Conservation (phyloP, 495 filamentous ascomycete genomes). For the Aspergillus haitiensis region DNA sequence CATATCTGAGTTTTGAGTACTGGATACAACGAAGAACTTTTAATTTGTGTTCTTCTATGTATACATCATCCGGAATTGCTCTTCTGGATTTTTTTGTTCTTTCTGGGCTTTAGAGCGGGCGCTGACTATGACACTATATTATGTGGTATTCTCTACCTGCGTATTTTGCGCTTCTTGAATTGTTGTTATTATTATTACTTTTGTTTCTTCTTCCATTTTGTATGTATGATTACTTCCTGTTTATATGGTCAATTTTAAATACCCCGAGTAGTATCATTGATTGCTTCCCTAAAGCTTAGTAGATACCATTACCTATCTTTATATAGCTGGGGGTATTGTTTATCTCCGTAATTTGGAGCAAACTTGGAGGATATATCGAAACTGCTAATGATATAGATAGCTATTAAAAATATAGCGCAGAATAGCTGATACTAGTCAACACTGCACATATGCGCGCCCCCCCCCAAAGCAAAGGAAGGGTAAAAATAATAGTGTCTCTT, state of each 20-base stretch:
- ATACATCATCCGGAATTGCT: neutral
- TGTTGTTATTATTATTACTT: slow-evolving; percentile 11
- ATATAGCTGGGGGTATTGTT: neutral
- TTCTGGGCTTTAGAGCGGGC: neutral
- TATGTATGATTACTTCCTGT: neutral
- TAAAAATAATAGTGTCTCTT: slow-evolving; percentile 20
- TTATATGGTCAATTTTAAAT: slow-evolving; percentile 5
- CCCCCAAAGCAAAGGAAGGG: slow-evolving; percentile 9
- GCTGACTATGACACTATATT: slow-evolving; percentile 3
- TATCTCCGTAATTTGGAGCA: too few species aligned
- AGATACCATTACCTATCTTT: neutral
- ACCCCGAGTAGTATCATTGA: neutral
- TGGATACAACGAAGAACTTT: neutral
- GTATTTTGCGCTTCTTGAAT: slow-evolving; percentile 10
- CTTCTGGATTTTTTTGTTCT: slow-evolving; percentile 1
- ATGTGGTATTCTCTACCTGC: slow-evolving; percentile 4
- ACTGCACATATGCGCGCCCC: too few species aligned
- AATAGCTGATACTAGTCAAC: too few species aligned
- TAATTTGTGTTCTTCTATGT: neutral
- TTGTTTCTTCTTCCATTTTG: neutral
- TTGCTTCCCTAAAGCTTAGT: neutral
- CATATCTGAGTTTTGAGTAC: neutral
- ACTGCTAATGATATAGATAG: too few species aligned
- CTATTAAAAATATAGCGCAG: too few species aligned
- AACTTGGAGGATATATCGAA: too few species aligned